A percentile compares a stretch with the other conserved stretches of the same genome.
These are phyloP conservation scores for Cladobotryum protrusum DNA, from an alignment of 2,329 filamentous ascomycete genomes.

Conservation along the genomic window DNA sequence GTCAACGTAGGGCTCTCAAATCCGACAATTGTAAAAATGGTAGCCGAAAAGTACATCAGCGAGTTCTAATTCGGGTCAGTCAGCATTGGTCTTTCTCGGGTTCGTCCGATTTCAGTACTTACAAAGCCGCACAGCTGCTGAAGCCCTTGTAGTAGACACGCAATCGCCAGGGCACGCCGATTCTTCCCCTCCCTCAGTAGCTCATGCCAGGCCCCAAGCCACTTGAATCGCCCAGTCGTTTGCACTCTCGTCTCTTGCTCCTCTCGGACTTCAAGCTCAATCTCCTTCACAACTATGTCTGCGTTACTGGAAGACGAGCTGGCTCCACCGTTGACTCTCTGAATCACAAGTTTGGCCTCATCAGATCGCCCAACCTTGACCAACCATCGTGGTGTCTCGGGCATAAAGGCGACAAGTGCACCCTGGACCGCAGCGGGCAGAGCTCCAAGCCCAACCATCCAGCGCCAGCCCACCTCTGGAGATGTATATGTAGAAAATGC, in stretches of 20 bases:
- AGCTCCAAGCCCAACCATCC: constrained; percentile 85
- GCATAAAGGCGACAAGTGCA: constrained; percentile 63
- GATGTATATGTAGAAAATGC: constrained; percentile 53
- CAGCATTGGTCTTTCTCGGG: neutral
- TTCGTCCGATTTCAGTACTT: constrained; percentile 26
- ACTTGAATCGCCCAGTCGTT: constrained; percentile 24
- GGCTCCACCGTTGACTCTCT: constrained; percentile 52
- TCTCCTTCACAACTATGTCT: constrained; percentile 57
- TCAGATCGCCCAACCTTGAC: constrained; percentile 59
- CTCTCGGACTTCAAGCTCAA: constrained; percentile 68
- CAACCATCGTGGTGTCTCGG: constrained; percentile 85
- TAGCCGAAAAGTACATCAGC: constrained; percentile 86
- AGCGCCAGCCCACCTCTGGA: constrained; percentile 65
- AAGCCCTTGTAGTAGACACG: constrained; percentile 77
- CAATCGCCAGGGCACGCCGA: constrained; percentile 71
- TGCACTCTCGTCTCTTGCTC: constrained; percentile 49
- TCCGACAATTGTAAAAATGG: constrained; percentile 70
- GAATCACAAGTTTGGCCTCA: constrained; percentile 60
- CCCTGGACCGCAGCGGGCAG: constrained; percentile 69
- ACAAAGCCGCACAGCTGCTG: constrained; percentile 86
- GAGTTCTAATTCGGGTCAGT: constrained; percentile 54
- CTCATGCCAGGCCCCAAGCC: constrained; percentile 45
- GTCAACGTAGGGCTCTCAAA: constrained; percentile 75
- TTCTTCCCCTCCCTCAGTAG: constrained; percentile 56
- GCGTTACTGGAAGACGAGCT: constrained; percentile 42